phyloP scores from a whole-genome alignment of 2,329 filamentous ascomycete species.

The Aspergillus pseudotamarii region DNA sequence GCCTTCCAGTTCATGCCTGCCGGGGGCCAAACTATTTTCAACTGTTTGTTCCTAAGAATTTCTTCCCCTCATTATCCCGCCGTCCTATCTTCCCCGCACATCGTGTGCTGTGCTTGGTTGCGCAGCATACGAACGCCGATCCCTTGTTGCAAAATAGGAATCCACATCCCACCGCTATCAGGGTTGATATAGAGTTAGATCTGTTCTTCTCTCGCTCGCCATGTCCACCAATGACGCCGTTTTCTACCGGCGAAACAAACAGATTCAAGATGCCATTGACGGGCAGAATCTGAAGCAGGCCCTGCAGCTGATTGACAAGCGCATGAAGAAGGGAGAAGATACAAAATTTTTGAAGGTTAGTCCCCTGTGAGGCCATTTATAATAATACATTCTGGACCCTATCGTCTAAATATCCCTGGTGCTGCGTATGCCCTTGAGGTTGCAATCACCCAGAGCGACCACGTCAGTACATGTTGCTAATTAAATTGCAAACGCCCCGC shows the following conservation, averaged over 20 bases:
- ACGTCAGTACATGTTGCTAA: conserved; percentile 14
- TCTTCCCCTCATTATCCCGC: conserved; percentile 16
- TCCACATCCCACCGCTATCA: background rate
- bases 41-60: background rate
- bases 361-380: background rate
- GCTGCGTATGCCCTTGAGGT: background rate
- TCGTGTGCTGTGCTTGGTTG: conserved; percentile 28
- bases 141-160: background rate
- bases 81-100: conserved; percentile 19
- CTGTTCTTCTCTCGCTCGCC: conserved; percentile 4
- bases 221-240: conserved; percentile 41
- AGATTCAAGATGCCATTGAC: conserved; percentile 54
- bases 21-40: conserved; percentile 12
- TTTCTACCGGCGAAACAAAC: conserved; percentile 50
- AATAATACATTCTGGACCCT: background rate
- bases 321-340: conserved; percentile 58
- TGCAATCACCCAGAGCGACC: background rate
- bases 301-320: conserved; percentile 53
- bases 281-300: conserved; percentile 53
- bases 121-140: conserved; percentile 23
- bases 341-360: conserved; percentile 45
- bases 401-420: background rate
- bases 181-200: background rate
- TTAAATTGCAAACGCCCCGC: background rate
- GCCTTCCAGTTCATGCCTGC: conserved; percentile 22